A percentile compares a stretch with the other conserved stretches of the same genome.
phyloP scores from a whole-genome alignment of 441 rosid species.

The Eutrema salsugineum region DNA sequence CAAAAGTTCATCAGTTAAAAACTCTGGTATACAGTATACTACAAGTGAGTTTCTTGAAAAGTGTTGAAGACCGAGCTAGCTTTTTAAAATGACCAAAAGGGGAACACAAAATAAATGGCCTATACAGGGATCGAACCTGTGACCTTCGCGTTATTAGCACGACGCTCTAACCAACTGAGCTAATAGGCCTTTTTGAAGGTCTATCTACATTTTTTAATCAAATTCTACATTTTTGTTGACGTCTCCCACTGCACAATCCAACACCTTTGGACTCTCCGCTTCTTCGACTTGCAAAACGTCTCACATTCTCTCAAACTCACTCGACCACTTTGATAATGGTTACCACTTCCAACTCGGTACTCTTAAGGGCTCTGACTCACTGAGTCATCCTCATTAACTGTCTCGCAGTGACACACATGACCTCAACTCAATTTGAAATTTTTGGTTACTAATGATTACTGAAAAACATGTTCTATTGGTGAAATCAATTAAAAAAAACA shows the following conservation, averaged over 20 bases:
- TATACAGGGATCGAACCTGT: conserved; percentile 77
- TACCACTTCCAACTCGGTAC: conserved; percentile 34
- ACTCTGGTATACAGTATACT: too few relatives aligned
- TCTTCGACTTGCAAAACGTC: background rate
- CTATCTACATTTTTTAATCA: too few relatives aligned
- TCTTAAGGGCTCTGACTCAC: conserved; percentile 21
- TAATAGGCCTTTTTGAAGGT: background rate
- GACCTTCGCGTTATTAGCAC: conserved; percentile 33
- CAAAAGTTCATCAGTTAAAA: too few relatives aligned
- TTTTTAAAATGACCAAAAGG: too few relatives aligned
- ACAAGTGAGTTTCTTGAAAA: too few relatives aligned
- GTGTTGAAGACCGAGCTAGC: too few relatives aligned
- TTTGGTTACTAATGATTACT: background rate
- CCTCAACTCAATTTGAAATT: too few relatives aligned
- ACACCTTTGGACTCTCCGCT: conserved; percentile 25
- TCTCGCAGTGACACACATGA: background rate
- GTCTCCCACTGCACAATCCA: too few relatives aligned
- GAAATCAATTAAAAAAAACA: background rate
- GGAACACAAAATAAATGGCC: conserved; percentile 28
- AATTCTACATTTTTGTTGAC: too few relatives aligned
- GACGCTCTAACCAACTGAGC: conserved; percentile 3
- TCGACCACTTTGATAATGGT: conserved; percentile 28
- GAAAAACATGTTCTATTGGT: background rate
- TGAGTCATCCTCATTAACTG: conserved; percentile 9
- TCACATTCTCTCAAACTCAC: background rate